Evolutionary conservation across 352 stramenopile genomes (phyloP).

Genomic region (Phytophthora tentaculata): DNA sequence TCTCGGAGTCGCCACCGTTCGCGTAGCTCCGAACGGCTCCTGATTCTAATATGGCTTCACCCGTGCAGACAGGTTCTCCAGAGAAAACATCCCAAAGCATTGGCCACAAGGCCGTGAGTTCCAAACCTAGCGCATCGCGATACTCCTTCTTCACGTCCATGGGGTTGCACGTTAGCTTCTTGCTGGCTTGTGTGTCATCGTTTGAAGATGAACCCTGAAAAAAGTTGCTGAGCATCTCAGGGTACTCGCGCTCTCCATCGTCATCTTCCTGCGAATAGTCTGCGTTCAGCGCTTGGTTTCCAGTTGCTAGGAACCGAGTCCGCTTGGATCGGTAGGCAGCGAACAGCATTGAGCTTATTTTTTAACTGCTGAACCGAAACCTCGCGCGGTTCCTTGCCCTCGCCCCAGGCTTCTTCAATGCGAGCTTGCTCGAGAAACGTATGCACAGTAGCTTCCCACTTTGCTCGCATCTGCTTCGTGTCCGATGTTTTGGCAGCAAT

Average conservation of each 20-base stretch:
- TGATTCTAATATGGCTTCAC: conserved; percentile 16
- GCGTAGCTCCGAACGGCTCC: not conserved
- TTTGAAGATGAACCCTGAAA: not conserved
- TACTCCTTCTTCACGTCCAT: conserved; percentile 11
- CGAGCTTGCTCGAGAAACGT: not conserved
- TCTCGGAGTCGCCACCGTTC: not conserved
- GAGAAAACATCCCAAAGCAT: conserved; percentile 18
- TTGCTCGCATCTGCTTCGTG: too few relatives aligned
- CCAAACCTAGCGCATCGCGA: not conserved
- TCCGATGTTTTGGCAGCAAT: too few relatives aligned
- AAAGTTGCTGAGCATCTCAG: conserved; percentile 15
- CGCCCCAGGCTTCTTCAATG: conserved; percentile 5
- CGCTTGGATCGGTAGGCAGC: conserved; percentile 1
- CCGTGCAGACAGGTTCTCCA: conserved; percentile 5
- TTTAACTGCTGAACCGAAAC: conserved; percentile 14
- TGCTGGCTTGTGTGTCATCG: too few relatives aligned
- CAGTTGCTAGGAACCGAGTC: conserved; percentile 10
- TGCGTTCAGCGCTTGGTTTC: not conserved
- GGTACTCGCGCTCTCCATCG: conserved; percentile 3
- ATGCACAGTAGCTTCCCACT: not conserved
- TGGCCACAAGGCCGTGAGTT: conserved; percentile 12
- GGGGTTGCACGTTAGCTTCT: conserved; percentile 7
- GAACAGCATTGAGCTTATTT: conserved; percentile 11
- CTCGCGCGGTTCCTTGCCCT: not conserved
- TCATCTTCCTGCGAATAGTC: not conserved